Base-by-base conservation (phyloP, 2,329 filamentous ascomycete species). In the Domatiomyces globalis region DNA sequence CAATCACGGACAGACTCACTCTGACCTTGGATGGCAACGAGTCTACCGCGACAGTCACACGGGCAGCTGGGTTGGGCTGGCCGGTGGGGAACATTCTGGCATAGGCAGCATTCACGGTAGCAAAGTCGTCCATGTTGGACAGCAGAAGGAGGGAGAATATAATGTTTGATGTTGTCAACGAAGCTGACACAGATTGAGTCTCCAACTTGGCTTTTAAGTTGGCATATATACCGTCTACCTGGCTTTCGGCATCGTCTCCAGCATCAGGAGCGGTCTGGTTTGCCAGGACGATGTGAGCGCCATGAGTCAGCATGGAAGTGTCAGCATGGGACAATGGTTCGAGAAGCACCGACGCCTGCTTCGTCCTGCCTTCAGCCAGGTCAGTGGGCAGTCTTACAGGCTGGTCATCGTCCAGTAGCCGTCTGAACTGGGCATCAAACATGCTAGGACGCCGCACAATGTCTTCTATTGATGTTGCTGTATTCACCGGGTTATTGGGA, bases 31-130 rank as follows among this genome's bases (percentile, higher is more conserved):
- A 46, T 0, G 85, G 84, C 6, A 95, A 73, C 5, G 73, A 63
- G 47, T 79, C 70, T 87, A 56, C 84, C 85, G 0, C 87, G 47
- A 96, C 78, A 4, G 88, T 94, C 48, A 94, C 84, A 48, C 92
- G 73, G 0, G 89, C 81, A 0, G 92, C 87, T 0, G 92, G 92
- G 57, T 89, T 94, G 0, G 89, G 84, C 47, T 76, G 73, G 18
- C 70, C 69, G 18, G 49, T 6, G 42, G 52, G 56, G 67, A 96
- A 96, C 43, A 88, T 75, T 7, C 75, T 72, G 4, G 79, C 81
- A 66, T 96, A 98, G 56, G 84, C 70, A 22, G 71, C 66, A 67
- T 96, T 96, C 59, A 95, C 72, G 15, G 71, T 62, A 0, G 79
- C 72, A 66, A 96, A 98, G 67, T 88, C 81, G 18, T 77, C 66